Evolutionary conservation across 148 eudicot genomes (phyloP), one percentile per base, ranked within the genome.

Genomic region (Rhododendron mucronatum): DNA sequence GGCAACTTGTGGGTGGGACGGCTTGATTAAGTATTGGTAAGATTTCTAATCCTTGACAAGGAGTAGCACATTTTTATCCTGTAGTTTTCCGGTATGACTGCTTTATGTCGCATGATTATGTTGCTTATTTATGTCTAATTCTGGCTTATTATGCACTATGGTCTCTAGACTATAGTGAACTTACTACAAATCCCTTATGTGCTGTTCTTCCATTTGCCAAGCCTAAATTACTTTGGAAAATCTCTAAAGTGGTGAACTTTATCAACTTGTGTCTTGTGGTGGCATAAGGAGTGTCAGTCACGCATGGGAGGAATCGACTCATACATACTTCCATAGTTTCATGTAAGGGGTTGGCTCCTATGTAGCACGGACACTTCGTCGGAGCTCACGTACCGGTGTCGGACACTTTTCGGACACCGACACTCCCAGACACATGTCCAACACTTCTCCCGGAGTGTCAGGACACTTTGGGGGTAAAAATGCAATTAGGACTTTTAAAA

Each of bases 1-100:
- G 65, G 99, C 99, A 30, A 96, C 99, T 82, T 96, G 99, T 86
- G 99, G 99, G 67, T 96, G 99, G 99, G 99, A 96, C 86, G 99
- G 99, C 59, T 90, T 96, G 84, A 96, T 96, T 85, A 96, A 96
- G 59, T 96, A 94, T 87, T 96, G 99, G 99, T 96, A 84, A 85
- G 95, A 21, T 35, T 84, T 69, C 76, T 48, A 7, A 79, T 82
- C 84, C 45, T 69, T 12, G 33, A 28, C 41, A 39, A n/a, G 20
- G 1, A 50, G 28, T 83, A 5, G 35, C 6, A 21, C 57, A 18
- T 82, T 81, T 7, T 63, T 76, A 30, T 48, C 13, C n/a, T 13
- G 0, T 81, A 45, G 21, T 20, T 81, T 30, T 7, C 9, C 1
- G 20, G 0, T 3, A 3, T 51, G 28, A 41, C 18, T 55, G 2